A percentile compares a stretch with the other conserved stretches of the same genome.
Conservation (phyloP, 139 green algal species). For the Closterium sp. region DNA sequence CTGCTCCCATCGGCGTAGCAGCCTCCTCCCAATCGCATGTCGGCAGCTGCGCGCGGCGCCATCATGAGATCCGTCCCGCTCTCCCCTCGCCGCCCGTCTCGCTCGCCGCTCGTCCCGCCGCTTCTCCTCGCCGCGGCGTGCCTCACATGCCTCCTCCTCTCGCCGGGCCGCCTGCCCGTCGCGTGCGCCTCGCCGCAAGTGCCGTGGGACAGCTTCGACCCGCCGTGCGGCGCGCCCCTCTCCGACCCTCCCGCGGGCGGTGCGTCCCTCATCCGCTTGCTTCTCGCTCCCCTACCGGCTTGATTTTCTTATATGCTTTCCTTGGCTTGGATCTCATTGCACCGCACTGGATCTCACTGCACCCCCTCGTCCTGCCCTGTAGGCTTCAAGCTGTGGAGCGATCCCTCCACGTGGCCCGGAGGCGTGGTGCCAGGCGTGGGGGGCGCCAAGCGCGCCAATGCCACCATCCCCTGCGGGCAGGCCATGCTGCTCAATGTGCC, state of each 20-base stretch:
- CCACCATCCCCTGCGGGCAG: constrained; percentile 20
- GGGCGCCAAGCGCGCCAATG: not conserved
- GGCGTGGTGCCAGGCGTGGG: constrained; percentile 10
- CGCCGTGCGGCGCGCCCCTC: not conserved
- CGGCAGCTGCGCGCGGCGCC: too few relatives aligned
- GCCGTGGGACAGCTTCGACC: not conserved
- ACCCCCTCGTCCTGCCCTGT: too few relatives aligned
- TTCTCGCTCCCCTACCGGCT: not conserved
- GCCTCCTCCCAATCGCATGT: too few relatives aligned
- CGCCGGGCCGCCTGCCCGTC: not conserved
- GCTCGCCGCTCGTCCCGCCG: too few relatives aligned
- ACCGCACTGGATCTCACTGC: too few relatives aligned
- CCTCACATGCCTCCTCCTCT: too few relatives aligned
- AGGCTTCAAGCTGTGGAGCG: constrained; percentile 8
- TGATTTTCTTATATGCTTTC: not conserved
- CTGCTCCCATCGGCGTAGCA: too few relatives aligned
- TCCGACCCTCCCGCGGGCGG: not conserved
- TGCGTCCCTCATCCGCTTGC: not conserved
- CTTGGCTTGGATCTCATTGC: too few relatives aligned
- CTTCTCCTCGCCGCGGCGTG: too few relatives aligned
- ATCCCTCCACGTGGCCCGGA: constrained; percentile 6
- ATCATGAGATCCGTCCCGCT: too few relatives aligned
- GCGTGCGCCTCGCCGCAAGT: not conserved
- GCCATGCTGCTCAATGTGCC: constrained; percentile 18
- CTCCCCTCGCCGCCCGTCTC: too few relatives aligned